Conservation (phyloP, 345 rosid genomes). For the Hibiscus tridactylites region DNA sequence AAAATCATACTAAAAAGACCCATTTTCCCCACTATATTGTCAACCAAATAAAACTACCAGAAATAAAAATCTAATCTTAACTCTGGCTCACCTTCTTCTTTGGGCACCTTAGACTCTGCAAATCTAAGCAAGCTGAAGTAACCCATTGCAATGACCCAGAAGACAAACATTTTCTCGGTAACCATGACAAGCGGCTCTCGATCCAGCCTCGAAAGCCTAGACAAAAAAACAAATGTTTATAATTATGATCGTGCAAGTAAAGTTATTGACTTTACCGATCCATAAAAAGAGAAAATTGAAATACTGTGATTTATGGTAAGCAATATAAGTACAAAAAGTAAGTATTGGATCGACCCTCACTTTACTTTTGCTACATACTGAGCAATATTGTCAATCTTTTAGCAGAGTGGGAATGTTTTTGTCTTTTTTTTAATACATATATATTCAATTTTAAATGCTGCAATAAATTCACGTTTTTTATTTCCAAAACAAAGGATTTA, state of each 20-base stretch:
- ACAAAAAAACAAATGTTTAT: not conserved
- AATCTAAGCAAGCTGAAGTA: constrained; percentile 32
- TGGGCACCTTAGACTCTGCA: constrained; percentile 39
- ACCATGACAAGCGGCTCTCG: constrained; percentile 18
- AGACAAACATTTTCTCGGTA: constrained; percentile 19
- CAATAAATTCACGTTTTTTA: not conserved
- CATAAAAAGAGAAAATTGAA: not conserved
- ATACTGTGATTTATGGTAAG: not conserved
- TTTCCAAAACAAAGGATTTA: not conserved
- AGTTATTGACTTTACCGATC: too few relatives aligned
- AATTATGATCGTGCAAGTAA: not conserved
- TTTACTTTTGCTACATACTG: not conserved
- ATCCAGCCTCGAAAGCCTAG: not conserved
- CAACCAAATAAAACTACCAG: constrained; percentile 1
- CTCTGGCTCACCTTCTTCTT: constrained; percentile 43
- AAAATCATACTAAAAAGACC: not conserved
- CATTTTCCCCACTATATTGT: constrained; percentile 1
- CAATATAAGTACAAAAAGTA: not conserved
- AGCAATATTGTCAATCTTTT: not conserved
- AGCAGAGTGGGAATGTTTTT: not conserved
- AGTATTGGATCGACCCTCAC: not conserved
- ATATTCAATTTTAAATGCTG: not conserved
- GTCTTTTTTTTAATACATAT: not conserved
- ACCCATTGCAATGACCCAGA: constrained; percentile 28
- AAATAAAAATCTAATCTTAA: not conserved